A percentile compares a stretch with the other conserved stretches of the same genome.
phyloP scores from a whole-genome alignment of 371 early-diverging fungal genomes.

The Mucor plumbeus region DNA sequence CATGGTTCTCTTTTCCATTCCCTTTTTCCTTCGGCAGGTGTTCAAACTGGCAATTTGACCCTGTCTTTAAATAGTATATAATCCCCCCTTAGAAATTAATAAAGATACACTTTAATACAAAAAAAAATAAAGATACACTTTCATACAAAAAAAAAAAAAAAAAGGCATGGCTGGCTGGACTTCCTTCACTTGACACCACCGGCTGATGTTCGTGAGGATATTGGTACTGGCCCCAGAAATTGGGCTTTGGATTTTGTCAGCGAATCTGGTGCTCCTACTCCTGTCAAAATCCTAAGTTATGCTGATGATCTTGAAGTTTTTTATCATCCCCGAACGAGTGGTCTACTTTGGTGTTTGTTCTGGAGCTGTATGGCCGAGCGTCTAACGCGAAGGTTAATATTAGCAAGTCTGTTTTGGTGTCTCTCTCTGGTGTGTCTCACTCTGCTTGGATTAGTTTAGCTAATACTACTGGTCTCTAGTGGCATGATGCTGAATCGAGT shows the following conservation, averaged over 20 bases:
- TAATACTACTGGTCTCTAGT: background rate
- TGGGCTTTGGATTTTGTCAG: background rate
- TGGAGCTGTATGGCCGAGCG: background rate
- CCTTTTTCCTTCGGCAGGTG: background rate
- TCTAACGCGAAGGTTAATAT: constrained; percentile 22
- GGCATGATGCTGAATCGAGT: background rate
- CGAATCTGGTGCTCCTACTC: background rate
- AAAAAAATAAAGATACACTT: too few species aligned
- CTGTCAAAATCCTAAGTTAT: background rate
- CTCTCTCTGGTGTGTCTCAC: constrained; percentile 7
- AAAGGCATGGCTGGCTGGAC: too few species aligned
- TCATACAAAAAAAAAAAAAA: too few species aligned
- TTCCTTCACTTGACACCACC: too few species aligned
- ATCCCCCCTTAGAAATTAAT: too few species aligned
- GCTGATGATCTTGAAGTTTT: background rate
- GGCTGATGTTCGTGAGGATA: background rate
- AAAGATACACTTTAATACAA: too few species aligned
- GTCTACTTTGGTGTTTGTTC: too few species aligned
- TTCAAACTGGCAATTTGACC: too few species aligned
- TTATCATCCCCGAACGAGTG: too few species aligned
- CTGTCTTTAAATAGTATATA: too few species aligned
- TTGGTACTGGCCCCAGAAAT: background rate
- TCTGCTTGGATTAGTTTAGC: background rate
- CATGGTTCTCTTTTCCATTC: background rate
- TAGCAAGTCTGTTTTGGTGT: constrained; percentile 14